A percentile compares a stretch with the other conserved stretches of the same genome.
Evolutionary conservation across 2,329 filamentous ascomycete species (phyloP).

Genomic region (Botrytis pseudocinerea): DNA sequence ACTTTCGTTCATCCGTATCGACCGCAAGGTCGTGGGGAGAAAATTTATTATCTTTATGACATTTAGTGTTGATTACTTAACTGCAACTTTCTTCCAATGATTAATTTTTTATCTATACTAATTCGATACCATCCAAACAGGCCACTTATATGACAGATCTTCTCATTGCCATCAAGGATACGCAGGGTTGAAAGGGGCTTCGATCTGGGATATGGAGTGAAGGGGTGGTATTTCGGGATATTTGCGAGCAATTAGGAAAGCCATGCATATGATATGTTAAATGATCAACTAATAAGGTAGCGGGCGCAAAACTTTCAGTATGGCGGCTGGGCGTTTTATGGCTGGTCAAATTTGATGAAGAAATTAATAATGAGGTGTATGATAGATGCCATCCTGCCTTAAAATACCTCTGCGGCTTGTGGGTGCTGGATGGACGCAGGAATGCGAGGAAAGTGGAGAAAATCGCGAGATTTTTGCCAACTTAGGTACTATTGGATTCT

Average conservation of each 20-base stretch:
- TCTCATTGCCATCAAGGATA: constrained; percentile 28
- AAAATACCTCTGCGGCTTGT: neutral
- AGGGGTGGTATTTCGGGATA: constrained; percentile 8
- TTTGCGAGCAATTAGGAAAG: constrained; percentile 2
- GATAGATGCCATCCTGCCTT: constrained; percentile 10
- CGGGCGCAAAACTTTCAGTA: constrained; percentile 13
- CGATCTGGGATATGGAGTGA: constrained; percentile 2
- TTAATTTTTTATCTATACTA: neutral
- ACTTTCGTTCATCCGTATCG: constrained; percentile 99
- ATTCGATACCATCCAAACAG: constrained; percentile 4
- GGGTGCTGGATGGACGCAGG: neutral
- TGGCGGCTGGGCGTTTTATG: constrained; percentile 11
- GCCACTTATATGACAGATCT: constrained; percentile 30
- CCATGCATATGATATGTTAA: constrained; percentile 11
- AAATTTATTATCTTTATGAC: constrained; percentile 51
- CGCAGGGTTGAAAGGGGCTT: constrained; percentile 13
- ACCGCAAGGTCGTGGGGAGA: constrained; percentile 85
- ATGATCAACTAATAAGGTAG: constrained; percentile 8
- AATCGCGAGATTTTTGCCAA: neutral
- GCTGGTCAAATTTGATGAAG: neutral
- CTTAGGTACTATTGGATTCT: neutral
- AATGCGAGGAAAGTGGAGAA: neutral
- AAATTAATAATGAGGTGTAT: constrained; percentile 4
- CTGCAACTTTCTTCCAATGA: constrained; percentile 27
- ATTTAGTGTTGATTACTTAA: constrained; percentile 20